A percentile compares a stretch with the other conserved stretches of the same genome.
These are phyloP conservation scores for Pythium pyrilobum DNA, from an alignment of 352 stramenopile genomes.

Conservation along the genomic window DNA sequence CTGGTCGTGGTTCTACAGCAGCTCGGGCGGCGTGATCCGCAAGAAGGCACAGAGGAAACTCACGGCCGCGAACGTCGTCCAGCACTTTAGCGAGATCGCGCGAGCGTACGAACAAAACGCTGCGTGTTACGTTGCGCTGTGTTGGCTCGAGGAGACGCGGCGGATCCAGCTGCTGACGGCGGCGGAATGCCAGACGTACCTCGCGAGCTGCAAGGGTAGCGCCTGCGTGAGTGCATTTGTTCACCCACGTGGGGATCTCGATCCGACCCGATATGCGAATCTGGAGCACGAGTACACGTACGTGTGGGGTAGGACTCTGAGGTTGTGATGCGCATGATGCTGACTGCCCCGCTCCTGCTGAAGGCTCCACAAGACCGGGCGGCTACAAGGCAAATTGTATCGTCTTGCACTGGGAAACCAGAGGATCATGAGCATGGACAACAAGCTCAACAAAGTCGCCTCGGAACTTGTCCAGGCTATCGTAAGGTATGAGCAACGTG, in stretches of 20 bases:
- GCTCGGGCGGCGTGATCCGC: conserved; percentile 42
- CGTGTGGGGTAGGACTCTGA: conserved; percentile 1
- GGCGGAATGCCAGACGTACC: conserved; percentile 41
- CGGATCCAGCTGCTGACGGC: conserved; percentile 45
- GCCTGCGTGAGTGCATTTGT: conserved; percentile 55
- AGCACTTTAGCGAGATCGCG: conserved; percentile 33
- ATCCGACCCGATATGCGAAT: conserved; percentile 62
- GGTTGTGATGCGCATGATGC: not conserved
- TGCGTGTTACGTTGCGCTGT: conserved; percentile 33
- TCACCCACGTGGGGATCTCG: conserved; percentile 55
- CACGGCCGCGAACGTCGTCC: conserved; percentile 30
- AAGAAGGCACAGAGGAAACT: conserved; percentile 55
- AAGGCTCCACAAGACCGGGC: conserved; percentile 56
- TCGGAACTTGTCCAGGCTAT: conserved; percentile 37
- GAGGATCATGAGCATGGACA: conserved; percentile 65
- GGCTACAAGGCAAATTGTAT: conserved; percentile 52
- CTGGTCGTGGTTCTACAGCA: conserved; percentile 72
- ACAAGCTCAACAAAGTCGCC: conserved; percentile 43
- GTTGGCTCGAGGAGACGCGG: conserved; percentile 56
- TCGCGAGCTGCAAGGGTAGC: conserved; percentile 34
- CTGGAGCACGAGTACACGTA: conserved; percentile 77
- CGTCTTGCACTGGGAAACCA: conserved; percentile 59
- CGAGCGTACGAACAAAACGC: conserved; percentile 18
- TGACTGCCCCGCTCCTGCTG: not conserved
- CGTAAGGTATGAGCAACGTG: conserved; percentile 22